These are phyloP conservation scores for Apiotrichum mycotoxinovorans DNA, from an alignment of 1,284 basidiomycete species.

Conservation along the genomic window DNA sequence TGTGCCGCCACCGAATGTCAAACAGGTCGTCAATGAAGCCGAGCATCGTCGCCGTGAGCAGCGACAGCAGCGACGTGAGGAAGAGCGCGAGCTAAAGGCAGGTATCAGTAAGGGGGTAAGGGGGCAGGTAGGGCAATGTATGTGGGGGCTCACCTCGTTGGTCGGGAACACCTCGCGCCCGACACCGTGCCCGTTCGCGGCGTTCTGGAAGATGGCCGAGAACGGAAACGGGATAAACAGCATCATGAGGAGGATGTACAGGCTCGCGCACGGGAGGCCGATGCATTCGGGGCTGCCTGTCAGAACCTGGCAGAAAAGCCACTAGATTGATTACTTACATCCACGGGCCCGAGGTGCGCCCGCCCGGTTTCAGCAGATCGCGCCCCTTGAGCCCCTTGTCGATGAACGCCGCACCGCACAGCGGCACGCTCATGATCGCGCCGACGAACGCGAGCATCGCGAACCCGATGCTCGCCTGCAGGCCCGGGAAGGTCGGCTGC, in stretches of 20 bases:
- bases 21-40: slow-evolving; percentile 98
- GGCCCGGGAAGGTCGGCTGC: slow-evolving; percentile 42
- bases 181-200: slow-evolving; percentile 14
- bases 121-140: too few relatives aligned
- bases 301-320: background rate
- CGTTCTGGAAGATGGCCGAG: slow-evolving; percentile 59
- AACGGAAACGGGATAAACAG: slow-evolving; percentile 88
- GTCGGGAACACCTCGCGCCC: slow-evolving; percentile 67
- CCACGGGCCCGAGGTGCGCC: slow-evolving; percentile 50
- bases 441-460: slow-evolving; percentile 72
- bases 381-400: slow-evolving; percentile 71
- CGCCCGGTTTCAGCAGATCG: slow-evolving; percentile 69
- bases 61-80: slow-evolving; percentile 82
- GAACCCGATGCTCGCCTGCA: slow-evolving; percentile 67
- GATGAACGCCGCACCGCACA: slow-evolving; percentile 68
- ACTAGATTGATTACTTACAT: slow-evolving; percentile 58
- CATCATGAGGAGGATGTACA: slow-evolving; percentile 81
- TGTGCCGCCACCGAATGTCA: slow-evolving; percentile 98
- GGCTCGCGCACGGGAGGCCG: slow-evolving; percentile 81
- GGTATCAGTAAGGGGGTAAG: background rate
- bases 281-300: slow-evolving; percentile 83
- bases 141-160: slow-evolving; percentile 68
- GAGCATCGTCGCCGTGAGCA: slow-evolving; percentile 86
- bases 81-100: slow-evolving; percentile 73
- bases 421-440: slow-evolving; percentile 68